Conservation (phyloP, 73 alveolate genomes). For the Tetrahymena thermophila region DNA sequence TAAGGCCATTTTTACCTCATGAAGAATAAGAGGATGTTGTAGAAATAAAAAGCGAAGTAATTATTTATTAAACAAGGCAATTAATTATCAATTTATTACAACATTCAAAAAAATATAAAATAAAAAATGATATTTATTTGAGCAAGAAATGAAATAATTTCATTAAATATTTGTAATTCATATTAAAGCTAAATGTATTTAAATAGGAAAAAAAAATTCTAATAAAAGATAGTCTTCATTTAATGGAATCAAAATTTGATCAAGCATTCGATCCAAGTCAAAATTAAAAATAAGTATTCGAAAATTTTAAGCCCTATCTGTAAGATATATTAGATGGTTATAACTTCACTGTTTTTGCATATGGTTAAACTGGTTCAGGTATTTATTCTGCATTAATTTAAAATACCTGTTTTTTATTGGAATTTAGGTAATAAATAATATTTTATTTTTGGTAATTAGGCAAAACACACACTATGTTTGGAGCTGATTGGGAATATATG, state of each 20-base stretch:
- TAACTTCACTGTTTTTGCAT: constrained; percentile 59
- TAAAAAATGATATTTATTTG: neutral
- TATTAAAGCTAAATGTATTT: neutral
- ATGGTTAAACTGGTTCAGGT: constrained; percentile 73
- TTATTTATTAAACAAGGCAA: neutral
- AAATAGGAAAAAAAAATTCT: constrained; percentile 1
- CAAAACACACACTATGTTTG: constrained; percentile 59
- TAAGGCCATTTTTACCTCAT: constrained; percentile 23
- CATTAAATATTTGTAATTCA: neutral
- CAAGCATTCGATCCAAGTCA: constrained; percentile 22
- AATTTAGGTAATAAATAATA: neutral
- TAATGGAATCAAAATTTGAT: constrained; percentile 27
- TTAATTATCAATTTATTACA: no score
- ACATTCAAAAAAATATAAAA: no score
- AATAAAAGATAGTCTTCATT: constrained; percentile 9
- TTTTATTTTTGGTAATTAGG: neutral
- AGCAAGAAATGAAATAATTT: neutral
- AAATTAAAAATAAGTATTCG: constrained; percentile 29
- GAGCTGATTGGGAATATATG: constrained; percentile 55
- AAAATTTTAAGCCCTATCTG: constrained; percentile 9
- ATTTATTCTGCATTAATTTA: neutral
- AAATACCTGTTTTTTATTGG: neutral
- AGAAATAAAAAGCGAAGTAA: neutral
- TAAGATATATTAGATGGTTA: constrained; percentile 47
- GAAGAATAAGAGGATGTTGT: constrained; percentile 19